Evolutionary conservation across 352 stramenopile genomes (phyloP).

Genomic region (Phytophthora meadii): DNA sequence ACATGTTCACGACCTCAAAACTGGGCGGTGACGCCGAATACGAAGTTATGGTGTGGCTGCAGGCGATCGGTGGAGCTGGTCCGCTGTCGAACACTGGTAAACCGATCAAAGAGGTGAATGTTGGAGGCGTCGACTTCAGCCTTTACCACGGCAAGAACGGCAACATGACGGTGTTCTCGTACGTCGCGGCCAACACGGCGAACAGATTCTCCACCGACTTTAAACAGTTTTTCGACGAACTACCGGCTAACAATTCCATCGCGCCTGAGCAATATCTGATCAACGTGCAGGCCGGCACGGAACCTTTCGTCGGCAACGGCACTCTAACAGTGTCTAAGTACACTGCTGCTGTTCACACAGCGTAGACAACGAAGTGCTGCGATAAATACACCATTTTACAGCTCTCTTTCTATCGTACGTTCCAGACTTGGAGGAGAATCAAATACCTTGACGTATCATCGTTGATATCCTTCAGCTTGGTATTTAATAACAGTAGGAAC

Average conservation of each 20-base stretch:
- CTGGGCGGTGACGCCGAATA: slow-evolving; percentile 9
- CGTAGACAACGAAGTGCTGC: no score
- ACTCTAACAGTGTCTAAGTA: neutral
- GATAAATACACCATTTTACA: no score
- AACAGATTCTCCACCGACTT: neutral
- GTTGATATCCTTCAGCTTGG: no score
- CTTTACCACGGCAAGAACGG: neutral
- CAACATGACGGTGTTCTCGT: neutral
- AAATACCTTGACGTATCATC: no score
- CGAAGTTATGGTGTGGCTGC: neutral
- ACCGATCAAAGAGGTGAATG: slow-evolving; percentile 15
- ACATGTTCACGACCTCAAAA: slow-evolving; percentile 43
- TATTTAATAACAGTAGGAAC: no score
- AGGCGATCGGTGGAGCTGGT: slow-evolving; percentile 1
- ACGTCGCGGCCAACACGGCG: neutral
- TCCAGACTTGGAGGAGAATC: no score
- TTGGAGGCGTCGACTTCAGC: neutral
- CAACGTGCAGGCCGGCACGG: neutral
- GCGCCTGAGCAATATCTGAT: neutral
- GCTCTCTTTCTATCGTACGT: no score
- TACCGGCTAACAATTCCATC: neutral
- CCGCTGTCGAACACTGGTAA: slow-evolving; percentile 3
- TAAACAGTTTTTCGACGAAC: neutral
- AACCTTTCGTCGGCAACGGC: neutral
- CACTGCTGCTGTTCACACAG: neutral